phyloP scores from a whole-genome alignment of 2,329 filamentous ascomycete genomes.

The Whalleya microplaca region DNA sequence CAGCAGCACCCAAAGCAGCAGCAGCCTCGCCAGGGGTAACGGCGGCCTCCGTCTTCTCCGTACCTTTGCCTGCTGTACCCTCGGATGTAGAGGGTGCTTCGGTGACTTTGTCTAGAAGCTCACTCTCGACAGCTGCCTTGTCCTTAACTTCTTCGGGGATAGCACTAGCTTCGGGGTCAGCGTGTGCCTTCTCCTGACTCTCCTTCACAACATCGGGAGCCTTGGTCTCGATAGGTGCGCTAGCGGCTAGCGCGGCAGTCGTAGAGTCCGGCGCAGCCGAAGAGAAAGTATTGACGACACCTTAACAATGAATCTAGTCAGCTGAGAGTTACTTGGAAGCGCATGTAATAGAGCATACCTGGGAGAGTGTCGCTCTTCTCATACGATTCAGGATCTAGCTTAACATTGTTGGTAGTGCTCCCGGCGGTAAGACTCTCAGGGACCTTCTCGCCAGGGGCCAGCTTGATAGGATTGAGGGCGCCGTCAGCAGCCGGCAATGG shows the following conservation, averaged over 20 bases:
- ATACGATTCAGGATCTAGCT: constrained; percentile 83
- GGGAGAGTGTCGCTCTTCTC: constrained; percentile 73
- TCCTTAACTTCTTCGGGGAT: constrained; percentile 68
- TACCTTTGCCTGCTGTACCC: constrained; percentile 55
- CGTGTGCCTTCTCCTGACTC: constrained; percentile 69
- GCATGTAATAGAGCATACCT: constrained; percentile 36
- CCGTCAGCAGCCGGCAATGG: constrained; percentile 66
- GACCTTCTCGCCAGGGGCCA: constrained; percentile 80
- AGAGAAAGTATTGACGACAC: constrained; percentile 29
- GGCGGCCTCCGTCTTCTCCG: constrained; percentile 55
- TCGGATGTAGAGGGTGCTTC: constrained; percentile 62
- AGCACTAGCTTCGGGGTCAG: constrained; percentile 69
- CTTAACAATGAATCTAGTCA: constrained; percentile 22
- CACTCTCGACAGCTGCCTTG: constrained; percentile 72
- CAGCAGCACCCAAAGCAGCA: constrained; percentile 43
- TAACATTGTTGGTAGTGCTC: constrained; percentile 71
- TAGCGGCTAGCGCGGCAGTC: constrained; percentile 46
- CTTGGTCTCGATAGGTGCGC: constrained; percentile 49
- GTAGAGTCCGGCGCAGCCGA: constrained; percentile 48
- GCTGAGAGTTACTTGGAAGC: neutral
- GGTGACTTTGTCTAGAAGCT: constrained; percentile 69
- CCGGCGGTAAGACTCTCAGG: constrained; percentile 71
- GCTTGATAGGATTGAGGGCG: constrained; percentile 76
- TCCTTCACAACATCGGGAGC: constrained; percentile 70
- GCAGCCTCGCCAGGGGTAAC: constrained; percentile 47